These are phyloP conservation scores for Tetraselmis chui DNA, from an alignment of 139 green algal genomes.

Conservation along the genomic window DNA sequence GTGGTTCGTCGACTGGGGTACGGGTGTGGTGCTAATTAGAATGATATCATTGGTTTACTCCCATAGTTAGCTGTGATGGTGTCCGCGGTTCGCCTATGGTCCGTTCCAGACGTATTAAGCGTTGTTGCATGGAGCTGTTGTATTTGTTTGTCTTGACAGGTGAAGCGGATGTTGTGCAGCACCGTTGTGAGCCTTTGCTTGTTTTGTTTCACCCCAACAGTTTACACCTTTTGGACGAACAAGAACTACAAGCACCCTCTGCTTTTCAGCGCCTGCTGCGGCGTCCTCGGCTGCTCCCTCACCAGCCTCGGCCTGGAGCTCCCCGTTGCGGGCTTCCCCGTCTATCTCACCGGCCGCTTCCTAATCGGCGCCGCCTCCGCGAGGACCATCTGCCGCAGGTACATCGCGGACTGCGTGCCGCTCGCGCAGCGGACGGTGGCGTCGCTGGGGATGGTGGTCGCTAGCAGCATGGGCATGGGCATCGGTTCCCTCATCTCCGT, in stretches of 20 bases:
- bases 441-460: background rate
- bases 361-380: background rate
- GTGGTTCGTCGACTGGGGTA: no score
- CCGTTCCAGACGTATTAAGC: no score
- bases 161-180: no score
- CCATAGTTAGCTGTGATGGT: no score
- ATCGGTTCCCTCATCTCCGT: background rate
- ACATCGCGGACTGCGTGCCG: background rate
- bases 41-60: no score
- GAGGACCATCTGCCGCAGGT: background rate
- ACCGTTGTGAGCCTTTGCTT: no score
- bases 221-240: background rate
- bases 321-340: background rate
- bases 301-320: background rate
- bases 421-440: background rate
- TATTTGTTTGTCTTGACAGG: no score
- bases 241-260: background rate
- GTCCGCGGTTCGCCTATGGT: no score
- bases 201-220: no score
- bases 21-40: no score
- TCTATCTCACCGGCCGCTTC: background rate
- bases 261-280: background rate
- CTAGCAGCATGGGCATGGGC: background rate
- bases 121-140: no score
- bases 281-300: background rate